These are phyloP conservation scores for Xylariaceae sp. DNA, from an alignment of 2,329 filamentous ascomycete species.

Conservation along the genomic window DNA sequence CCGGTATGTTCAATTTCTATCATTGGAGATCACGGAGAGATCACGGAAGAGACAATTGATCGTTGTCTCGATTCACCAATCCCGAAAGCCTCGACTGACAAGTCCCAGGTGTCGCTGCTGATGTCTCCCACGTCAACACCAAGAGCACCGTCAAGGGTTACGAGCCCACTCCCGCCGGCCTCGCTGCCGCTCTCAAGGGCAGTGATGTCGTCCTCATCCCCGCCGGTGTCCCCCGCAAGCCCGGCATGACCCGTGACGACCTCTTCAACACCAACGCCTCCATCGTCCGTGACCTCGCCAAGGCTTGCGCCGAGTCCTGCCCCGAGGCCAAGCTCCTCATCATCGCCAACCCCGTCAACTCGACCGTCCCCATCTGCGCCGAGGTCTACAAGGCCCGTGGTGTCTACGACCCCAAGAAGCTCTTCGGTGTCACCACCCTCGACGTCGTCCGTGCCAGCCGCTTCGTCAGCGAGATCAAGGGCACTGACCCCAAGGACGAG, in stretches of 20 bases:
- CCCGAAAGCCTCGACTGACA: background rate
- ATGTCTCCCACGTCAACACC: conserved; percentile 98
- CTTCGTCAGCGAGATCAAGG: conserved; percentile 95
- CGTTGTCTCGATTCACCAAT: too few relatives aligned
- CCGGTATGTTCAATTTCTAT: conserved; percentile 57
- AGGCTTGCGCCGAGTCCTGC: conserved; percentile 81
- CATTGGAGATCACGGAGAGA: too few relatives aligned
- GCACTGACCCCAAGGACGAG: conserved; percentile 84
- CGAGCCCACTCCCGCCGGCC: conserved; percentile 68
- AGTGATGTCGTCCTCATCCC: conserved; percentile 95
- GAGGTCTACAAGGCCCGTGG: conserved; percentile 94
- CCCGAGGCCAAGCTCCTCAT: conserved; percentile 94
- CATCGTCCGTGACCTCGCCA: conserved; percentile 97
- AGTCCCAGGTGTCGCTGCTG: conserved; percentile 81
- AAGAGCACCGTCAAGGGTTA: conserved; percentile 92
- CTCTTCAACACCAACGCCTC: conserved; percentile 99
- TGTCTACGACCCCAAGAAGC: conserved; percentile 98
- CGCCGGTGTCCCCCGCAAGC: conserved; percentile 97
- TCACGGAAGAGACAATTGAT: too few relatives aligned
- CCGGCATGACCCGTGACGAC: conserved; percentile 99
- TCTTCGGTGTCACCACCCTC: conserved; percentile 99
- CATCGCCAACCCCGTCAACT: conserved; percentile 99
- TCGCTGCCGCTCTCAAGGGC: conserved; percentile 74
- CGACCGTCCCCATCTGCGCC: conserved; percentile 93
- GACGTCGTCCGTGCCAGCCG: conserved; percentile 96